Evolutionary conservation across 495 filamentous ascomycete species (phyloP), one percentile per base, ranked within the genome.

Genomic region (Trichoderma erinaceum): DNA sequence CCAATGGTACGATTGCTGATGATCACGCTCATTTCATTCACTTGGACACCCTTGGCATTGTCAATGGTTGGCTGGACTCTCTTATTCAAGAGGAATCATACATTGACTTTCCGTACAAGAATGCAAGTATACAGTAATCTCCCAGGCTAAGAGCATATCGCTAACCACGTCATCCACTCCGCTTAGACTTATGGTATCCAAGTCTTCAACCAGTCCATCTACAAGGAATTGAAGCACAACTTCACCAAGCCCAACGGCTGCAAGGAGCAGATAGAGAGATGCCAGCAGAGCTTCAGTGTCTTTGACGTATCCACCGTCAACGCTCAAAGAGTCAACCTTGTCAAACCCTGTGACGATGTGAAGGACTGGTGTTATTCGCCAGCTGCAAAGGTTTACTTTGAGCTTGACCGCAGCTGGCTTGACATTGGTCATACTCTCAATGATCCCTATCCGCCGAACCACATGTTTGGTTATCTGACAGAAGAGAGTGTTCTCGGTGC

Each of bases 31-130:
- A 83, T 7, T 77, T 82, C 50, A 82, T 91, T 52, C 82, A 85
- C 63, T 77, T 90, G 11, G 78, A 79, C 23, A 81, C 87, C 18
- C 74, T 88, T 0, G 81, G 85, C 13, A 85, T 88, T 64, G 71
- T 92, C 64, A 93, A 94, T 73, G 91, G 89, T 46, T 93, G 92
- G 69, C 81, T 94, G 64, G 91, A 96, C 75, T 82, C 87, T 64
- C 73, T 87, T n/a, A 82, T 87, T 11, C 90, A 94, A 77, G 82
- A 79, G 13, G 84, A 86, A 1, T 84, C 78, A 63, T 94, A 92
- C 71, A 84, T 89, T 2, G 74, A 82, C 18, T 88, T 91, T 75
- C 88, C 88, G 16, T 81, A 86, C 63, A 87, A 88, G 76, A 96
- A 95, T 72, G 89, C 35, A 7, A 61, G 56, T 61, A 15, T 27